Evolutionary conservation across 192 early-diverging fungal genomes (phyloP), one percentile per base, ranked within the genome.

Genomic region (Coemansia interrupta): DNA sequence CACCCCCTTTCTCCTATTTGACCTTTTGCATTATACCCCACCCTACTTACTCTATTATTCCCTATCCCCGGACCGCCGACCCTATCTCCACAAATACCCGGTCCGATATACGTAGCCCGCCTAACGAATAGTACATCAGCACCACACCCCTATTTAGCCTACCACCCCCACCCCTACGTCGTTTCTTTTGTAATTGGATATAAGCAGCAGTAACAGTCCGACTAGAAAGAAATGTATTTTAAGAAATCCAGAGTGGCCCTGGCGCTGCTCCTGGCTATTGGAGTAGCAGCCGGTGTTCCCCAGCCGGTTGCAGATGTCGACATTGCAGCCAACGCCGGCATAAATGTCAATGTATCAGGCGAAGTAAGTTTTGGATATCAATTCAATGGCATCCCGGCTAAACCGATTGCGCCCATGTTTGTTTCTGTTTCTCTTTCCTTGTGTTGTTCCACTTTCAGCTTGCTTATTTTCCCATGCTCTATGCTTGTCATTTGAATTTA

Each of bases 201-300:
- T 28, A 43, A 40, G 18, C 40, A 7, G 22, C 22, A 55, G 36
- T 24, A 43, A 29, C 20, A 43, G 28, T 18, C 29, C 19, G 19
- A 30, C 5, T 47, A 36, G 14, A 19, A 55, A 30, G 45, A 29
- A 22, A 71, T 78, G 74, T 61, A 71, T 43, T 46, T 44, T 43
- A 61, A 61, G 49, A 70, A 58, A 60, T 50, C 54, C 57, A 61
- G 68, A 49, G 49, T 71, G 14, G 74, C 57, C 19, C 44, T 78
- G 53, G 74, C 68, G 45, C 58, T 78, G 49, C 39, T 64, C 54
- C 26, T 68, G 42, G 61, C 65, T 26, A 59, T 64, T 10, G 59
- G 68, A n/a, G 46, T 50, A 17, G 57, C 29, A 1, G 38, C 65
- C 11, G 58, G 58, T 38, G 52, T 61, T 4, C 54, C 28, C 12